Evolutionary conservation across 2,329 filamentous ascomycete species (phyloP).

Genomic region (Fusarium torulosum): DNA sequence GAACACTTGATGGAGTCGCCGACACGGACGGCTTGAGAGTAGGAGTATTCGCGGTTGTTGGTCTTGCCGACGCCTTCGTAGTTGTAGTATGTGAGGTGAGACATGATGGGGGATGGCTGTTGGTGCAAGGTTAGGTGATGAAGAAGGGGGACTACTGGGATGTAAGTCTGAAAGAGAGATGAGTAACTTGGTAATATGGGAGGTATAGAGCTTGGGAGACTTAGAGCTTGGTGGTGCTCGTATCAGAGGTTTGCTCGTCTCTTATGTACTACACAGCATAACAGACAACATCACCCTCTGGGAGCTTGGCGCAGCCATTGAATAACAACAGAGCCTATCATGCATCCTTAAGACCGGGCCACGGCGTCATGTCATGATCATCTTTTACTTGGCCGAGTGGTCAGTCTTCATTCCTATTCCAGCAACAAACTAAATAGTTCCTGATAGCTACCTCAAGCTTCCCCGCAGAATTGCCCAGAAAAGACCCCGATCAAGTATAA

Average conservation of each 20-base stretch:
- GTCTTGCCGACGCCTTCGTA: constrained; percentile 51
- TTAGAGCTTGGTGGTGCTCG: not conserved
- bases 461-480: constrained; percentile 14
- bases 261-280: constrained; percentile 26
- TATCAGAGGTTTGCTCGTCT: not conserved
- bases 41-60: constrained; percentile 43
- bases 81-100: constrained; percentile 50
- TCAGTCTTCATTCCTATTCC: constrained; percentile 19
- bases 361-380: constrained; percentile 3
- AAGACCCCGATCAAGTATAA: constrained; percentile 32
- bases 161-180: not conserved
- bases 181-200: not conserved
- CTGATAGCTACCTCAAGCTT: not conserved
- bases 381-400: constrained; percentile 4
- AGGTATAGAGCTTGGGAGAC: not conserved
- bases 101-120: constrained; percentile 42
- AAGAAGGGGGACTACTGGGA: too few relatives aligned
- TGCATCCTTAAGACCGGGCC: not conserved
- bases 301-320: constrained; percentile 20
- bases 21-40: constrained; percentile 43
- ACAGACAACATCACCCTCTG: not conserved
- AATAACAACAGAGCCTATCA: constrained; percentile 1
- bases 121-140: not conserved
- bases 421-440: not conserved
- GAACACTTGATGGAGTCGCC: constrained; percentile 43